Evolutionary conservation across 768 basidiomycete genomes (phyloP), one percentile per base, ranked within the genome.

Genomic region (Leccinellum luteum): DNA sequence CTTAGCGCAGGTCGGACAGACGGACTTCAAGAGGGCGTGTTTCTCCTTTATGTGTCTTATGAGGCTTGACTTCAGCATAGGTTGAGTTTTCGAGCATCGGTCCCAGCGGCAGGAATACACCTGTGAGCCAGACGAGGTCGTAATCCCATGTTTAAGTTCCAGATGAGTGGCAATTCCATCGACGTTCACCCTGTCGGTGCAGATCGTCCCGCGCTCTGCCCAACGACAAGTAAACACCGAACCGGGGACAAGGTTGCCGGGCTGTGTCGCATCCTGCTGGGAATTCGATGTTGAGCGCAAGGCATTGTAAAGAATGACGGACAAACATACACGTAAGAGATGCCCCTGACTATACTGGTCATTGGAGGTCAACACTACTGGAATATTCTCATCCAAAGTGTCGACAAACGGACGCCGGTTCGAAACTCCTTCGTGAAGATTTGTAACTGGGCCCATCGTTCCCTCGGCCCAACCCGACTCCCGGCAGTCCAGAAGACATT

Each of bases 61-160:
- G 9, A 60, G 59, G 21, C 50, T 60, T n/a, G 58, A 48, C 31
- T 41, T 54, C 38, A 3, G 21, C 59, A 61, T 60, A 1, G 25
- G 3, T 13, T 0, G 14, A 6, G 25, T 6, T 14, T 6, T 15
- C 14, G 3, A 6, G 4, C 59, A 60, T 2, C 1, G 1, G 9
- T 19, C 6, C 59, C 59, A 60, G 17, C 17, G 52, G 48, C 59
- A 59, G 1, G 6, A 3, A 31, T 43, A 38, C 0, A 1, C 2
- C 6, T 17, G 52, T 6, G 28, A 55, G 23, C 30, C 6, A 13
- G n/a, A 25, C n/a, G n/a, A n/a, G n/a, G n/a, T n/a, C 1, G 9
- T 27, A 34, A 25, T 13, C 7, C 32, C n/a, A 3, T 60, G 59
- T n/a, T 19, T 35, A 14, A 27, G 7, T 3, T 32, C 43, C 19